These are phyloP conservation scores for Achaetomium macrosporum DNA, from an alignment of 2,329 filamentous ascomycete species.

Conservation along the genomic window DNA sequence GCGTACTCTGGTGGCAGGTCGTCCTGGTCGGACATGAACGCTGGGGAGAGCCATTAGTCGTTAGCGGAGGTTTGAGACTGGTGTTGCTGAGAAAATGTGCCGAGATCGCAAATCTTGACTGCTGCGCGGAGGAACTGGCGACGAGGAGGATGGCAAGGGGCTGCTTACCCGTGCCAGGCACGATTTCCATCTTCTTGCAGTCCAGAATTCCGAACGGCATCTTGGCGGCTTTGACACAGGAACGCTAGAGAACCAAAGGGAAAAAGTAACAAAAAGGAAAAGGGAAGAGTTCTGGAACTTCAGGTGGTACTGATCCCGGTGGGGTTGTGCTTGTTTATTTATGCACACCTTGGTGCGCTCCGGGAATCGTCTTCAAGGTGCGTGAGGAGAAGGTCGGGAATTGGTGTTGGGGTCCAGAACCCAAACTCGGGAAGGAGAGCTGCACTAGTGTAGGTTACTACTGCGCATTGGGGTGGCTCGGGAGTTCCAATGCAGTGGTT, in stretches of 20 bases:
- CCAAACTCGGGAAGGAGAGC: neutral
- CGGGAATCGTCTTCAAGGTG: neutral
- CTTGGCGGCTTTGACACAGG: conserved; percentile 4
- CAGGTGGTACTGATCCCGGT: neutral
- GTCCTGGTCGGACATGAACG: conserved; percentile 40
- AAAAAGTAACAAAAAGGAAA: neutral
- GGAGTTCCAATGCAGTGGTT: neutral
- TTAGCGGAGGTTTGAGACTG: neutral
- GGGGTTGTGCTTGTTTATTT: neutral
- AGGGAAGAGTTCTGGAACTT: neutral
- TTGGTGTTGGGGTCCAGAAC: neutral
- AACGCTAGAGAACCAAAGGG: neutral
- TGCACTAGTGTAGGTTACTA: neutral
- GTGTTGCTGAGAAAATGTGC: neutral
- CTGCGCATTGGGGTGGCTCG: neutral
- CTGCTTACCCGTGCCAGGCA: conserved; percentile 42
- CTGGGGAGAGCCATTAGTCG: conserved; percentile 24
- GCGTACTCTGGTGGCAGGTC: conserved; percentile 43
- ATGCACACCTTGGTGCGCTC: neutral
- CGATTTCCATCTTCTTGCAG: conserved; percentile 38
- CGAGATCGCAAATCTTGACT: neutral
- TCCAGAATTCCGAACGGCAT: conserved; percentile 47
- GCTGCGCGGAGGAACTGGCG: neutral
- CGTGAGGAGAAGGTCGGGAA: neutral
- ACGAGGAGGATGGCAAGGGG: too few species aligned